Evolutionary conservation across 208 protist genomes (phyloP).

Genomic region (Plasmodiophora brassicae): DNA sequence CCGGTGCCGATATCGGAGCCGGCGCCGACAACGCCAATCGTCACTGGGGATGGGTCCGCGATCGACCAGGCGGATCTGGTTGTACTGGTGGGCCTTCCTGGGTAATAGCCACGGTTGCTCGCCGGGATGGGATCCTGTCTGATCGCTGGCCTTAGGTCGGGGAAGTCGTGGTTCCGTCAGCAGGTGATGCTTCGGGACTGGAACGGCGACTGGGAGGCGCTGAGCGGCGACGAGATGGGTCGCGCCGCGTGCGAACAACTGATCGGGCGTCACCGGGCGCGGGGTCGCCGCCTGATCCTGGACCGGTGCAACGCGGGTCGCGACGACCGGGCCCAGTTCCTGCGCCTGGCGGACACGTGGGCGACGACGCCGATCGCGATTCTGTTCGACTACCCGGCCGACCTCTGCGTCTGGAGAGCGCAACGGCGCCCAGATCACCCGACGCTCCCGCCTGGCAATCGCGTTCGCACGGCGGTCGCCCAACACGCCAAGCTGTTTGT

Average conservation of each 20-base stretch:
- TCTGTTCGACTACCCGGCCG: background rate
- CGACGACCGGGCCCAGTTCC: background rate
- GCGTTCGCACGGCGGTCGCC: background rate
- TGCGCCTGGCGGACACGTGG: background rate
- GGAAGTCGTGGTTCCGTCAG: too few relatives aligned
- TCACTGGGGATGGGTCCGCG: too few relatives aligned
- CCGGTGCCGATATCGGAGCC: too few relatives aligned
- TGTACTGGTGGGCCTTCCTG: too few relatives aligned
- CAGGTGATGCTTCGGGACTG: too few relatives aligned
- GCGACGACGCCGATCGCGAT: background rate
- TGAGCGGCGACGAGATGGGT: background rate
- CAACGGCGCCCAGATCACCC: conserved; percentile 8
- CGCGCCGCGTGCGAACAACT: background rate
- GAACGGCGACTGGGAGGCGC: background rate
- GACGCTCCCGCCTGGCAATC: background rate
- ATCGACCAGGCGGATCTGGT: too few relatives aligned
- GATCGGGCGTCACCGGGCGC: background rate
- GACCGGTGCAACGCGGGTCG: conserved; percentile 4
- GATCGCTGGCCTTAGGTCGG: too few relatives aligned
- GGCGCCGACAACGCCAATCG: too few relatives aligned
- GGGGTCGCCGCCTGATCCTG: background rate
- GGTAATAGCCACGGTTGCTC: too few relatives aligned
- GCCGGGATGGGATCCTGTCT: too few relatives aligned
- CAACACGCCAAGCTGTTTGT: background rate
- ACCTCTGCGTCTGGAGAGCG: background rate